Base-by-base conservation (phyloP, 2,329 filamentous ascomycete species). In the Lachnellula subtilissima region DNA sequence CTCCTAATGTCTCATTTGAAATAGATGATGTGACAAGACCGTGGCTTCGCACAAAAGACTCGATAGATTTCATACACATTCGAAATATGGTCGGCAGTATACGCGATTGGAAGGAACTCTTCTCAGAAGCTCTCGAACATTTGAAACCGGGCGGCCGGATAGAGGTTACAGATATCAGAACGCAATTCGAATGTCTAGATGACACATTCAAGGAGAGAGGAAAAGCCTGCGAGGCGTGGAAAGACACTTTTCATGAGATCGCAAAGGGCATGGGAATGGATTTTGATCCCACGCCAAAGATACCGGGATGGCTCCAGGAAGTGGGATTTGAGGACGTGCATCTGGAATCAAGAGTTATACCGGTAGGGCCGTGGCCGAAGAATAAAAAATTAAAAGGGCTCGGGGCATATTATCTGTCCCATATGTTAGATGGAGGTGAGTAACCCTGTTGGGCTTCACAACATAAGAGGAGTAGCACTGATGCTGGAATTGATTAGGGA, bases 11-110 rank as follows among this genome's bases (percentile, higher is more conserved):
- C 58, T 75, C 78, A 50, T 87, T 87, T 63, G 75, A 84, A 49
- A 78, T 87, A 47, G 84, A 87, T 64, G 84, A 87, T 64, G 79
- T 80, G 42, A 80, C 83, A 63, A 74, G 79, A n/a, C 62, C 67
- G 23, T 74, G 72, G 72, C 68, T 75, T 65, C 69, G 69, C 53
- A 53, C 56, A 6, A 59, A 65, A 14, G 77, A 82, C 59, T 69
- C 76, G 53, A 79, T 84, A 62, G 82, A 85, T 69, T 81, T 78
- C 62, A 77, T 86, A 58, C 82, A 85, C 67, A 76, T 78, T 2
- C 76, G 79, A 48, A 74, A 83, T 63, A 74, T 87, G 69, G 74
- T 75, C 2, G 84, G 83, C 35, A 75, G 76, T 46, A 76, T 85
- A 56, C 70, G 75, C 1, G 77, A 83, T 60, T 86, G 82, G 71